phyloP scores from a whole-genome alignment of 805 yeast species.

The Wickerhamomyces hampshirensis region DNA sequence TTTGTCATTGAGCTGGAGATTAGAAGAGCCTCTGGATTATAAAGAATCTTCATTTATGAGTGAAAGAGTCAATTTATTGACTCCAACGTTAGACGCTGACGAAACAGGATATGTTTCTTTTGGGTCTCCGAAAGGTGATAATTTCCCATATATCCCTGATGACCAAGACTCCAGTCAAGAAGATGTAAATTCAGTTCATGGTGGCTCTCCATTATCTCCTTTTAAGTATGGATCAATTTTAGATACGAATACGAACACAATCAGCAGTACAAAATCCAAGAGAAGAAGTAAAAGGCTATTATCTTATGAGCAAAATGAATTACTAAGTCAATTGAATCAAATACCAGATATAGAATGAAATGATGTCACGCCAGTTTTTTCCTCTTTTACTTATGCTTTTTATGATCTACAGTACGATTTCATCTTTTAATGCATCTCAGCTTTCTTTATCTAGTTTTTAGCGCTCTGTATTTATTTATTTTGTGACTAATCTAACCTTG shows the following conservation, averaged over 20 bases:
- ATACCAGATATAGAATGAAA: constrained; percentile 8
- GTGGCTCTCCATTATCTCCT: constrained; percentile 7
- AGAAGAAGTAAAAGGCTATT: constrained; percentile 31
- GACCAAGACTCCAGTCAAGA: neutral
- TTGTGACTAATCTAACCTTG: neutral
- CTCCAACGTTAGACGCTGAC: constrained; percentile 16
- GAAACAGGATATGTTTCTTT: constrained; percentile 33
- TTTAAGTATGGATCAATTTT: constrained; percentile 16
- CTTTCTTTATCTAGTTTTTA: no score
- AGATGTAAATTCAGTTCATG: neutral
- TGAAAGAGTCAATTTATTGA: constrained; percentile 12
- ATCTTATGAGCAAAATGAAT: constrained; percentile 49
- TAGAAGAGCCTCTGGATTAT: constrained; percentile 28
- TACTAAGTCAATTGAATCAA: constrained; percentile 40
- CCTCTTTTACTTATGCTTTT: neutral
- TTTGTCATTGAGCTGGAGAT: constrained; percentile 54
- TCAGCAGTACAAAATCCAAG: constrained; percentile 1
- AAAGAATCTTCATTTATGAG: constrained; percentile 8
- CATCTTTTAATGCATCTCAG: no score
- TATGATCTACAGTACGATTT: no score
- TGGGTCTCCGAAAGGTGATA: constrained; percentile 31
- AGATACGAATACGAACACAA: constrained; percentile 1
- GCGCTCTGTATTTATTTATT: neutral
- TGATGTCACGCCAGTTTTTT: no score
- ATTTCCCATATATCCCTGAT: constrained; percentile 7